These are phyloP conservation scores for Prunus mume DNA, from an alignment of 306 rosid species.

Conservation along the genomic window DNA sequence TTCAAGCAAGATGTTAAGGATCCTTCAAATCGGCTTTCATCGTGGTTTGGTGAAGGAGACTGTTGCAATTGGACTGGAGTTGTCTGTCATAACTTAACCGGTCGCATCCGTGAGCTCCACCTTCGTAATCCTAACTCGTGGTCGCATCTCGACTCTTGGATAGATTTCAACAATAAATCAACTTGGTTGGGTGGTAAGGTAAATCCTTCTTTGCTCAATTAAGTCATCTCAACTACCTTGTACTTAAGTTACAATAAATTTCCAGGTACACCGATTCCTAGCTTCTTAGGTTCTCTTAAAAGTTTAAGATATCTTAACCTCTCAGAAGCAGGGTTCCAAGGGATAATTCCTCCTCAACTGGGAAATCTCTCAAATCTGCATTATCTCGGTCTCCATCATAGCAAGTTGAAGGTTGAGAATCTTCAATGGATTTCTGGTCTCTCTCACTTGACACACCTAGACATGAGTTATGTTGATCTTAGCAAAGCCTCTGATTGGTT, in stretches of 20 bases:
- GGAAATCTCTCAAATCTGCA: no score
- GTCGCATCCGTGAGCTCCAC: not conserved
- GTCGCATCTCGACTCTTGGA: not conserved
- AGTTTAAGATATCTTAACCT: slow-evolving; percentile 12
- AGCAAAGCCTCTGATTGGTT: slow-evolving; percentile 18
- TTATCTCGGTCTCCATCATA: no score
- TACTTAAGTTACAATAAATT: slow-evolving; percentile 20
- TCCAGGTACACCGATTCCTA: not conserved
- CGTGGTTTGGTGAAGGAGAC: slow-evolving; percentile 4
- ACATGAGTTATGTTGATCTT: not conserved
- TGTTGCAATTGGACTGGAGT: slow-evolving; percentile 22
- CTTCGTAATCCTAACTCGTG: not conserved
- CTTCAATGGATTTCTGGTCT: no score
- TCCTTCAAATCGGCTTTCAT: not conserved
- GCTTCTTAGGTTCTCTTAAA: slow-evolving; percentile 9
- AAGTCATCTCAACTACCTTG: slow-evolving; percentile 6
- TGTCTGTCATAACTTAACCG: slow-evolving; percentile 4
- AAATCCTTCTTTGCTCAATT: not conserved
- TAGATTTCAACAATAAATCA: not conserved
- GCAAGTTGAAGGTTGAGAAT: no score
- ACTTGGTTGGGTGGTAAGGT: slow-evolving; percentile 17
- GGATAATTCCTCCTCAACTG: slow-evolving; percentile 15
- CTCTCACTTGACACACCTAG: not conserved
- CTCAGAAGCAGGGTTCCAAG: not conserved
- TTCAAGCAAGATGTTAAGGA: slow-evolving; percentile 3